phyloP scores from a whole-genome alignment of 2,329 filamentous ascomycete species.

The Lachnellula willkommii region DNA sequence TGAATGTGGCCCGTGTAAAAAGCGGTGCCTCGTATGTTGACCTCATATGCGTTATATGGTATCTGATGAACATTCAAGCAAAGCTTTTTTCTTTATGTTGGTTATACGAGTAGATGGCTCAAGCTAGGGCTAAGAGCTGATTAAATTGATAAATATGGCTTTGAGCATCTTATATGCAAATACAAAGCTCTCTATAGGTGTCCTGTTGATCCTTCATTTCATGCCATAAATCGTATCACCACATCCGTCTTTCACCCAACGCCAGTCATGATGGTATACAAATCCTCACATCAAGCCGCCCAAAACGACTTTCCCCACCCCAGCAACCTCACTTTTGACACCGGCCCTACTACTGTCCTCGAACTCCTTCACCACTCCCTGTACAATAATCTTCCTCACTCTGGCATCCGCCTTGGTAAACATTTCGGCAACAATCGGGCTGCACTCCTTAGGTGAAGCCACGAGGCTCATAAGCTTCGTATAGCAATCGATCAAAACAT shows the following conservation, averaged over 20 bases:
- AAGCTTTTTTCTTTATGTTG: conserved; percentile 14
- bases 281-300: conserved; percentile 67
- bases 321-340: conserved; percentile 75
- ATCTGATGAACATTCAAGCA: conserved; percentile 38
- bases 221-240: conserved; percentile 18
- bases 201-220: conserved; percentile 4
- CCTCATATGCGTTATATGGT: conserved; percentile 44
- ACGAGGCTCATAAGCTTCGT: conserved; percentile 70
- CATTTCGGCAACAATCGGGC: conserved; percentile 66
- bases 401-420: conserved; percentile 86
- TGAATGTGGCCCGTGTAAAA: conserved; percentile 54
- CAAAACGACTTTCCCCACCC: conserved; percentile 81
- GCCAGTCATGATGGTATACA: conserved; percentile 3
- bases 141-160: conserved; percentile 10
- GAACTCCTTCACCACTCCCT: conserved; percentile 84
- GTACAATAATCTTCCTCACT: conserved; percentile 82
- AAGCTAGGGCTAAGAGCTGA: conserved; percentile 1
- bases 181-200: conserved; percentile 4
- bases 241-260: conserved; percentile 1
- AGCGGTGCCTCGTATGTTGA: conserved; percentile 39
- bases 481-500: conserved; percentile 92
- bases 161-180: conserved; percentile 9
- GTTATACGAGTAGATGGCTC: neutral
- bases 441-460: conserved; percentile 68
- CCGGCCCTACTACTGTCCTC: conserved; percentile 76